Percentiles rank a stretch among this genome's conserved stretches.
Conservation (phyloP, 805 yeast species). For the Metschnikowia chrysomelidarum region DNA sequence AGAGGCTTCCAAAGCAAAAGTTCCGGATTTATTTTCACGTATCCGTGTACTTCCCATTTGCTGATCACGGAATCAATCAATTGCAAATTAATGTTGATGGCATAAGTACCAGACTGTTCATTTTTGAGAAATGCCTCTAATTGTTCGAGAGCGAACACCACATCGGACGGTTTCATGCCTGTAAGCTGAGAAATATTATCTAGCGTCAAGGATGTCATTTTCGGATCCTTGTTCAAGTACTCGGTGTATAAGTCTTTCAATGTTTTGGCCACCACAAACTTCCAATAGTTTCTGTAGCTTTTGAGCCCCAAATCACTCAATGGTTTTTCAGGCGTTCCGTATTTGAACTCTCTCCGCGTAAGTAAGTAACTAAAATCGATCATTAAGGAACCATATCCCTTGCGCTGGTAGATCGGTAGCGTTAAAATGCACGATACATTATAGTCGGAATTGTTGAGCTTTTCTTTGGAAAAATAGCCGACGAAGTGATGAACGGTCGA, state of each 20-base stretch:
- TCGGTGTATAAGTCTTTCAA: constrained; percentile 30
- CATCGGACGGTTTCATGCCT: constrained; percentile 87
- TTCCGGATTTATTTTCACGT: constrained; percentile 49
- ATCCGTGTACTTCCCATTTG: constrained; percentile 54
- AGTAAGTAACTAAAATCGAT: constrained; percentile 87
- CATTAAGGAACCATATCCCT: constrained; percentile 84
- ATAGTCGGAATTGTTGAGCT: constrained; percentile 68
- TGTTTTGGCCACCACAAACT: constrained; percentile 53
- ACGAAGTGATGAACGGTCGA: constrained; percentile 65
- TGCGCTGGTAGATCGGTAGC: constrained; percentile 80
- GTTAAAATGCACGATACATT: constrained; percentile 91
- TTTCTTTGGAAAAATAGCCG: constrained; percentile 93
- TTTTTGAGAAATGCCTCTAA: constrained; percentile 57
- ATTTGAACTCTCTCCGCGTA: constrained; percentile 68
- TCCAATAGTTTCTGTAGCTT: constrained; percentile 90
- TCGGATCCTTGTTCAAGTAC: constrained; percentile 10
- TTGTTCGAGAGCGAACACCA: constrained; percentile 81
- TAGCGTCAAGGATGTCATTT: constrained; percentile 43
- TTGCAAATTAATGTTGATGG: constrained; percentile 49
- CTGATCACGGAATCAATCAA: constrained; percentile 41
- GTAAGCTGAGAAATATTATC: constrained; percentile 64
- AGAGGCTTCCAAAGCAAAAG: constrained; percentile 77
- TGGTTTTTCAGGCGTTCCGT: constrained; percentile 96
- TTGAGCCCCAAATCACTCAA: constrained; percentile 80
- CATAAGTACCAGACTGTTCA: constrained; percentile 46